Evolutionary conservation across 2,329 filamentous ascomycete genomes (phyloP).

Genomic region (Monilinia fructigena): DNA sequence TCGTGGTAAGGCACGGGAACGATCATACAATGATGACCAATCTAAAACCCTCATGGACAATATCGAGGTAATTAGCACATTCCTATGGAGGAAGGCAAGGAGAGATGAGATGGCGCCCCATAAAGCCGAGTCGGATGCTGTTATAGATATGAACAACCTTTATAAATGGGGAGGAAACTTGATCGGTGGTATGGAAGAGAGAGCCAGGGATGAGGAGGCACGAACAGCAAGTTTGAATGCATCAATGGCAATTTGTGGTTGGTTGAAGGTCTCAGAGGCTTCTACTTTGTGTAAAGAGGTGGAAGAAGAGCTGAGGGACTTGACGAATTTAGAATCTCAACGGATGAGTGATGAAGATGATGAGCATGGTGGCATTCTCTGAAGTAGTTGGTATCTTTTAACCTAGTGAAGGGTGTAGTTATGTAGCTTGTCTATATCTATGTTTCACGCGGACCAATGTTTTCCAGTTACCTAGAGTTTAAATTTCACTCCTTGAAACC

Average conservation of each 20-base stretch:
- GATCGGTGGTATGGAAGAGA: slow-evolving; percentile 24
- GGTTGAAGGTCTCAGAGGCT: slow-evolving; percentile 26
- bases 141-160: slow-evolving; percentile 28
- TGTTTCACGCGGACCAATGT: background rate
- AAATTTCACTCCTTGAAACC: background rate
- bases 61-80: slow-evolving; percentile 29
- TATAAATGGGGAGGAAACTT: slow-evolving; percentile 31
- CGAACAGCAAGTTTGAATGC: slow-evolving; percentile 22
- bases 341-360: background rate
- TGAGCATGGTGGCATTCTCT: background rate
- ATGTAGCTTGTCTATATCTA: background rate
- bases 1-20: slow-evolving; percentile 21
- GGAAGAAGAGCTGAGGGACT: slow-evolving; percentile 25
- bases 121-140: slow-evolving; percentile 28
- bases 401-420: background rate
- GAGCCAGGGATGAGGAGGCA: slow-evolving; percentile 1
- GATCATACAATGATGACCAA: slow-evolving; percentile 12
- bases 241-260: slow-evolving; percentile 27
- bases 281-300: slow-evolving; percentile 22
- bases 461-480: background rate
- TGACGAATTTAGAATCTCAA: slow-evolving; percentile 5
- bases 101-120: slow-evolving; percentile 30
- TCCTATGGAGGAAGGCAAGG: slow-evolving; percentile 33
- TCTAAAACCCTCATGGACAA: slow-evolving; percentile 32
- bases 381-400: background rate